Evolutionary conservation across 2,329 filamentous ascomycete species (phyloP).

Genomic region (Arthrobotrys pseudoclavata): DNA sequence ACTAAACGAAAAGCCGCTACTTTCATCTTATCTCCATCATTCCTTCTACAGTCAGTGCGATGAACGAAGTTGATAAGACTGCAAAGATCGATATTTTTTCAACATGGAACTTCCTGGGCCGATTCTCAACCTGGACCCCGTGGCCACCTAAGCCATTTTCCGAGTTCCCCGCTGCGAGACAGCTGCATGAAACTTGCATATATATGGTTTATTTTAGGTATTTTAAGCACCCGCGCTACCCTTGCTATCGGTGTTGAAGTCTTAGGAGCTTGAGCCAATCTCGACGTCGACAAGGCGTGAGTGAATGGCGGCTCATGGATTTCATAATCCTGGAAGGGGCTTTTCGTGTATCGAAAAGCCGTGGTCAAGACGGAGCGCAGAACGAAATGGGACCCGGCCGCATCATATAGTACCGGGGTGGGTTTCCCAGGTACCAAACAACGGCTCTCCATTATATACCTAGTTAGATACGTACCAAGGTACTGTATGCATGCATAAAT

Average conservation of each 20-base stretch:
- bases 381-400: background rate
- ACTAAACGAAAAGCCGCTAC: constrained; percentile 8
- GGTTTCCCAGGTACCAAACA: constrained; percentile 25
- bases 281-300: constrained; percentile 40
- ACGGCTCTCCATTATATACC: background rate
- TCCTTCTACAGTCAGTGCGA: background rate
- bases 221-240: constrained; percentile 45
- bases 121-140: constrained; percentile 26
- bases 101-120: constrained; percentile 28
- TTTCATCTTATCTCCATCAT: constrained; percentile 7
- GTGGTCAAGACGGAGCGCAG: background rate
- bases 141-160: constrained; percentile 48
- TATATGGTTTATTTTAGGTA: constrained; percentile 9
- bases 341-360: constrained; percentile 6
- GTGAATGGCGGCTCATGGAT: constrained; percentile 15
- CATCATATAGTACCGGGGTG: background rate
- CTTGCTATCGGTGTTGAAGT: constrained; percentile 28
- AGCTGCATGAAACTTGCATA: constrained; percentile 50
- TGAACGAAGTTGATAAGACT: constrained; percentile 18
- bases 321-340: background rate
- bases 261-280: constrained; percentile 38
- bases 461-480: background rate
- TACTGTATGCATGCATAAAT: too few relatives aligned
- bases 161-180: constrained; percentile 60
- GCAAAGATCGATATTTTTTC: constrained; percentile 1